Evolutionary conservation across 306 rosid species (phyloP).

Genomic region (Sphenostylis stenocarpa): DNA sequence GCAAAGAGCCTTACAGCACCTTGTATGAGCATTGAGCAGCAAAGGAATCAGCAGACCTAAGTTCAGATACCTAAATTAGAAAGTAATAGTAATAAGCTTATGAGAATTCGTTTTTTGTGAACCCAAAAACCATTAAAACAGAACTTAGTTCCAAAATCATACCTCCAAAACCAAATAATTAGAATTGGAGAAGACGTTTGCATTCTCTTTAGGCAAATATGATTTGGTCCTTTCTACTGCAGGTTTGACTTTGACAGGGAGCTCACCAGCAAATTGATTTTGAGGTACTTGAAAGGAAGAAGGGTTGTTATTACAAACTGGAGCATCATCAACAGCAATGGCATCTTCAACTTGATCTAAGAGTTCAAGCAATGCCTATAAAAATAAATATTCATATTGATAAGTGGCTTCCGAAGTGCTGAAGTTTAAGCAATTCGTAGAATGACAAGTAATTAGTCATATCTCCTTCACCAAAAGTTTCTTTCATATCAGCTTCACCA

Average conservation of each 20-base stretch:
- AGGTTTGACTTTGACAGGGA: slow-evolving; percentile 38
- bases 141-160: slow-evolving; percentile 28
- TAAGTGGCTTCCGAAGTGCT: slow-evolving; percentile 3
- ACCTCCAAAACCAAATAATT: slow-evolving; percentile 93
- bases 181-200: slow-evolving; percentile 29
- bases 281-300: slow-evolving; percentile 38
- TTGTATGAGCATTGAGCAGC: slow-evolving; percentile 54
- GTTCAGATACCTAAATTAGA: slow-evolving; percentile 64
- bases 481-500: neutral
- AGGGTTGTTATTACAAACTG: slow-evolving; percentile 36
- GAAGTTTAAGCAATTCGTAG: neutral
- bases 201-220: slow-evolving; percentile 19
- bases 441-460: too few relatives aligned
- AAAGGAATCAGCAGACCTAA: slow-evolving; percentile 49
- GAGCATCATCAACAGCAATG: slow-evolving; percentile 62
- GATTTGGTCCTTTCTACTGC: slow-evolving; percentile 30
- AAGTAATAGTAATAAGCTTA: slow-evolving; percentile 27
- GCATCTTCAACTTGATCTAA: slow-evolving; percentile 95
- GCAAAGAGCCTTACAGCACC: slow-evolving; percentile 52
- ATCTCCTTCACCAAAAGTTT: slow-evolving; percentile 11
- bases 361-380: slow-evolving; percentile 89
- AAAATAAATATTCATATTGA: slow-evolving; percentile 26
- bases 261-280: slow-evolving; percentile 37
- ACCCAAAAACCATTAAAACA: slow-evolving; percentile 15
- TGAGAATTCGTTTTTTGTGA: neutral